Evolutionary conservation across 768 basidiomycete genomes (phyloP), one percentile per base, ranked within the genome.

Genomic region (Suillus weaverae): DNA sequence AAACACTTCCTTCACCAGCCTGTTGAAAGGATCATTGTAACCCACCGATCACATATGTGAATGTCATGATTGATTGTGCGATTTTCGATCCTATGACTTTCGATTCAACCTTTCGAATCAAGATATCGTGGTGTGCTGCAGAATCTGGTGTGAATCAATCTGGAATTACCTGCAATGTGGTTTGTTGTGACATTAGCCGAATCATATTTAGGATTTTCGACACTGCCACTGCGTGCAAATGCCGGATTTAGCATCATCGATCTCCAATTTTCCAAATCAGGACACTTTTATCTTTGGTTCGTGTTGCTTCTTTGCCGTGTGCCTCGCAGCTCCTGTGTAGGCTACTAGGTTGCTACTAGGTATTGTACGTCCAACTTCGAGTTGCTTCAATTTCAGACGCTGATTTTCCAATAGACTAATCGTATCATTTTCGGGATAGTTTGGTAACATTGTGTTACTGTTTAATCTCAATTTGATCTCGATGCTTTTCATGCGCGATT

Each of bases 1-100:
- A 64, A 44, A 41, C 33, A 48, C 64, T 35, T 44, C n/a, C 50
- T 46, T 41, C 50, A 26, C 8, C n/a, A 35, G 26, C 26, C 26
- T 30, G 44, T 16, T 36, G 26, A 22, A 26, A 39, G 32, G 48
- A 13, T n/a, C 16, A 35, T 44, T 54, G 18, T 39, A 43, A 70
- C 76, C 60, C 56, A 86, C 87, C 88, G 59, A 89, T 88, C 60
- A 85, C 83, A 73, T 86, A 89, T 64, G 78, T 77, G 68, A 81
- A 81, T 5, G 74, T 71, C 84, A 85, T 86, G 59, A 61, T 39
- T 38, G 26, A 33, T n/a, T 5, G 10, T 30, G 44, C 63, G 18
- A 32, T 41, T 38, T 39, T 20, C 13, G 39, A 32, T 36, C 35
- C 35, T 22, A 22, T 36, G 1, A 10, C 39, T 44, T 60, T 22